phyloP scores from a whole-genome alignment of 257 asterid genomes.

The Fraxinus cuspidata region DNA sequence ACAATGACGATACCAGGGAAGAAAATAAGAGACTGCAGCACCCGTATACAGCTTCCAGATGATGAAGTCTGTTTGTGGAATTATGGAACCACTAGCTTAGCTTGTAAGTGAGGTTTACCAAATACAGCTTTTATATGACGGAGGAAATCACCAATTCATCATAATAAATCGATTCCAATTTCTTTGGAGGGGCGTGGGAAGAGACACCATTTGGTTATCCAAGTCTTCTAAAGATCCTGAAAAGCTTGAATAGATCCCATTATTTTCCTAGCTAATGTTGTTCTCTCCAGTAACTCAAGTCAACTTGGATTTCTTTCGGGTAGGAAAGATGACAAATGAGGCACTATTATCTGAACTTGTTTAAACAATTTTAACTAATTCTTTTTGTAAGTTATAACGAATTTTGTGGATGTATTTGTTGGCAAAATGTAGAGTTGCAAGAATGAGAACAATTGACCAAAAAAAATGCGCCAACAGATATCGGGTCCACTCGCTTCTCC shows the following conservation, averaged over 20 bases:
- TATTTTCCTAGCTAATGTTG: not conserved
- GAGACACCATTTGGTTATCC: not conserved
- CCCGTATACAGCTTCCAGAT: conserved; percentile 50
- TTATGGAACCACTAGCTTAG: conserved; percentile 12
- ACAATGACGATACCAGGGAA: conserved; percentile 31
- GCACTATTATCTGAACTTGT: not conserved
- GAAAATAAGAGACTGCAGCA: conserved; percentile 41
- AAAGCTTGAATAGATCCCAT: not conserved
- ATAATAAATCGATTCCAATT: not conserved
- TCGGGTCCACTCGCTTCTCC: no score
- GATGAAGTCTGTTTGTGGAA: conserved; percentile 23
- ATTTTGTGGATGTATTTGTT: not conserved
- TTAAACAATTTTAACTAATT: not conserved
- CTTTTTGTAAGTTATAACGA: not conserved
- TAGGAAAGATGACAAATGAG: not conserved
- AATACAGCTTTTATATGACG: not conserved
- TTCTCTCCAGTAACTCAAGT: not conserved
- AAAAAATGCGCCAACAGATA: no score
- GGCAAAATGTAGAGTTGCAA: not conserved
- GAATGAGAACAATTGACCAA: no score
- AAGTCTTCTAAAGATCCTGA: conserved; percentile 7
- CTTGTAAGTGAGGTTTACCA: not conserved
- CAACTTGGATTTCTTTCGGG: not conserved
- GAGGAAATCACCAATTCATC: not conserved
- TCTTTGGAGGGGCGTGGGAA: conserved; percentile 10